Conservation (phyloP, 352 stramenopile species). For the Phytophthora sp. region DNA sequence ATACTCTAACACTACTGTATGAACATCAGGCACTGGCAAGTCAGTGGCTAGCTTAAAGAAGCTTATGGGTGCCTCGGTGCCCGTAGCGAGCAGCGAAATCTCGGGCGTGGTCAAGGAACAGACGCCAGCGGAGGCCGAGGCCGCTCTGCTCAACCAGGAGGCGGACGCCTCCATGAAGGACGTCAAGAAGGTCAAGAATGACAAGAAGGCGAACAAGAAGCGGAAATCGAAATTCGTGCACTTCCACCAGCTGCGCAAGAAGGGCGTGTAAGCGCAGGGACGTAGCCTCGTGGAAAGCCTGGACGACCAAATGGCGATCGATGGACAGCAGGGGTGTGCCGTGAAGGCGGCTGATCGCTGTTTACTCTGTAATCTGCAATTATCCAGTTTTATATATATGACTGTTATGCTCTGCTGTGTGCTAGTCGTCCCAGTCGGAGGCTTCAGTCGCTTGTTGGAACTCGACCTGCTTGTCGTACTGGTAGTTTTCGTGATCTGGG, state of each 20-base stretch:
- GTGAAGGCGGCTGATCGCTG: slow-evolving; percentile 30
- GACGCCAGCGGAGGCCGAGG: slow-evolving; percentile 48
- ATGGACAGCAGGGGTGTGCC: slow-evolving; percentile 5
- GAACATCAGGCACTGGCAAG: slow-evolving; percentile 42
- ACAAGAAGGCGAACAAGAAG: slow-evolving; percentile 63
- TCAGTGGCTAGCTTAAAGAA: slow-evolving; percentile 76
- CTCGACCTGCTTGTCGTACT: slow-evolving; percentile 74
- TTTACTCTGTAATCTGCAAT: slow-evolving; percentile 54
- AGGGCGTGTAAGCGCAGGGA: slow-evolving; percentile 67
- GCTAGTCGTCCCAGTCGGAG: slow-evolving; percentile 69
- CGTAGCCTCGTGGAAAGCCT: slow-evolving; percentile 12
- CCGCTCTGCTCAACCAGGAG: slow-evolving; percentile 56
- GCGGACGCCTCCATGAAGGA: slow-evolving; percentile 45
- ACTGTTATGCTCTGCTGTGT: slow-evolving; percentile 24
- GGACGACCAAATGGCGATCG: slow-evolving; percentile 29
- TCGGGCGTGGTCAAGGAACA: slow-evolving; percentile 50
- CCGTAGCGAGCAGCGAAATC: slow-evolving; percentile 48
- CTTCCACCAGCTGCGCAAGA: slow-evolving; percentile 89
- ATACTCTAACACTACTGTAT: slow-evolving; percentile 14
- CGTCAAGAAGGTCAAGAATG: slow-evolving; percentile 66
- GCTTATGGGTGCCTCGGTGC: slow-evolving; percentile 64
- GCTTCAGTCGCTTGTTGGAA: slow-evolving; percentile 54
- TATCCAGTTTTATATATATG: slow-evolving; percentile 65
- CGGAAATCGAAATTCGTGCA: slow-evolving; percentile 87
- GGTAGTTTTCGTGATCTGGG: slow-evolving; percentile 58